Evolutionary conservation across 345 rosid genomes (phyloP), one percentile per base, ranked within the genome.

Genomic region (Murraya koenigii): DNA sequence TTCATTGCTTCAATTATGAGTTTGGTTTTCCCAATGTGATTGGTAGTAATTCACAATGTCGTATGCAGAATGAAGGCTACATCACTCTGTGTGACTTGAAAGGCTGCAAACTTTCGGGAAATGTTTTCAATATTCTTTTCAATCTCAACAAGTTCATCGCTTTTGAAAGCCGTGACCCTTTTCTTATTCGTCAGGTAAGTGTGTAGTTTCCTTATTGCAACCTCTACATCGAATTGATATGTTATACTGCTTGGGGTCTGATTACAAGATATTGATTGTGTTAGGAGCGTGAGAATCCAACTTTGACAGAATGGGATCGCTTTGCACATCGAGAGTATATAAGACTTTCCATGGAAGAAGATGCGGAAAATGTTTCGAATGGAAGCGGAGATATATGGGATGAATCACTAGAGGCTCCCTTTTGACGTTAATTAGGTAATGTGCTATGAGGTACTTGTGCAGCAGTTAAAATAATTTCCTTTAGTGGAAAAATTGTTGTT

Each of bases 341-440:
- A 78, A 90, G 98, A 80, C 97, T 95, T 66, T 95, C 98, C 10
- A 93, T 95, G 98, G 98, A 95, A 89, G 98, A 95, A 84, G 98
- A 95, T 62, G 98, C 89, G 0, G 98, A 95, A 84, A 97, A 93
- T 89, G 97, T 90, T 69, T 95, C 98, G 22, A 93, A 93, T 88
- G 98, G 98, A 80, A 95, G 98, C 84, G 94, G 92, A 75, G 98
- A 95, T 79, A 93, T 93, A 54, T 93, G 98, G 98, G 98, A 95
- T 78, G 98, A 95, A 84, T 92, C 98, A 33, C 94, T 95, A 70
- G 98, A 93, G 80, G 97, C 97, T 80, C 89, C 97, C 22, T 95
- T 95, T 78, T 95, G 88, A 95, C 81, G 32, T 78, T 69, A 72
- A 49, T 41, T 8, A 64, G 85, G 90, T 86, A 80, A 25, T 74